Percentiles rank a stretch among this genome's conserved stretches.
Conservation (phyloP, 257 asterid genomes). For the Solanum paucissectum region DNA sequence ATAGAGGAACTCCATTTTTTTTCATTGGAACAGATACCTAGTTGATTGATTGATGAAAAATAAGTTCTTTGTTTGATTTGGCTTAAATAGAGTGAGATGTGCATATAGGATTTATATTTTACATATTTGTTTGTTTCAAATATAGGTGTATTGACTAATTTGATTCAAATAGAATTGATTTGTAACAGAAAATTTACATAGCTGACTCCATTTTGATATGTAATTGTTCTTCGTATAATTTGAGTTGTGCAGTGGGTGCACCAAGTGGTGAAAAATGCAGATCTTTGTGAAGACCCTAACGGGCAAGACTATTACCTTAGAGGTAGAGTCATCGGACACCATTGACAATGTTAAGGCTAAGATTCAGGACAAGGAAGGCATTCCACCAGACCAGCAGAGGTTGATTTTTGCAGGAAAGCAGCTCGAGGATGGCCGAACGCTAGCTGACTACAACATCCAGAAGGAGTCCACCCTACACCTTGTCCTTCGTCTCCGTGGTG, state of each 20-base stretch:
- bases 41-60: background rate
- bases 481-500: conserved; percentile 13
- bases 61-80: background rate
- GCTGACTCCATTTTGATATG: background rate
- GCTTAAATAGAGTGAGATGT: background rate
- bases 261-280: background rate
- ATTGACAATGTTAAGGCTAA: background rate
- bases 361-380: background rate
- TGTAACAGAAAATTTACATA: background rate
- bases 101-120: background rate
- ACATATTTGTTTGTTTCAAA: background rate
- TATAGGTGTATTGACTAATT: background rate
- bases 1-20: background rate
- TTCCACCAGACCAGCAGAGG: background rate
- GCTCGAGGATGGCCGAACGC: background rate
- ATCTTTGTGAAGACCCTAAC: background rate
- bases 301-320: conserved; percentile 1
- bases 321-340: background rate
- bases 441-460: background rate
- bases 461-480: background rate
- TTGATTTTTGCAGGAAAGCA: background rate
- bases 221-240: background rate
- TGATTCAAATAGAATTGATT: background rate
- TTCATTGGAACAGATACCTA: background rate
- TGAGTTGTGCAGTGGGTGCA: background rate